Conservation (phyloP, 768 basidiomycete genomes). For the Phaffia tasmanica region DNA sequence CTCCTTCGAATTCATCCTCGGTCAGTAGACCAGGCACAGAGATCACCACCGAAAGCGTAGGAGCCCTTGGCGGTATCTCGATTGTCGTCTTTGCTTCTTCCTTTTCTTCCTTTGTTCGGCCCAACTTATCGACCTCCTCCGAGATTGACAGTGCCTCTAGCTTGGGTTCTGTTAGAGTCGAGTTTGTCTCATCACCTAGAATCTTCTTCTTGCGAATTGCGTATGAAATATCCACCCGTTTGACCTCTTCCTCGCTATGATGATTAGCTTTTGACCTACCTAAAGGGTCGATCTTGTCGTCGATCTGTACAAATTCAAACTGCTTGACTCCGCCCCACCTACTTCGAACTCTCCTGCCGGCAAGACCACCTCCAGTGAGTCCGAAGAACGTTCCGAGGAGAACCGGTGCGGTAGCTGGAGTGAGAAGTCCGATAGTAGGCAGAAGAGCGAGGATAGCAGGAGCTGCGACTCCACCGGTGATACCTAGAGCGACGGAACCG, state of each 20-base stretch:
- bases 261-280: constrained; percentile 26
- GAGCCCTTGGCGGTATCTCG: background rate
- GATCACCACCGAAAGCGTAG: constrained; percentile 36
- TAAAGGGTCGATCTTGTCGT: constrained; percentile 19
- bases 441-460: constrained; percentile 40
- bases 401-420: constrained; percentile 37
- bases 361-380: constrained; percentile 40
- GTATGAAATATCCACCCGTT: constrained; percentile 32
- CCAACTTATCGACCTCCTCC: background rate
- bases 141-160: background rate
- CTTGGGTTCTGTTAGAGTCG: background rate
- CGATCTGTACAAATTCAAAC: constrained; percentile 41
- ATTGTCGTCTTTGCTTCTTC: background rate
- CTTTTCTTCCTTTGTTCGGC: background rate
- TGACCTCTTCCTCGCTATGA: background rate
- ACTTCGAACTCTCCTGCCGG: constrained; percentile 37
- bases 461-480: constrained; percentile 42
- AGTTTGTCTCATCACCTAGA: background rate
- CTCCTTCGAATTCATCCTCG: constrained; percentile 37
- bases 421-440: constrained; percentile 36
- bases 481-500: constrained; percentile 39
- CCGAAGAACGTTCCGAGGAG: constrained; percentile 41
- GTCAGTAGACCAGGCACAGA: constrained; percentile 42
- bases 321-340: constrained; percentile 41
- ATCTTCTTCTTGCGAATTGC: constrained; percentile 15